A percentile compares a stretch with the other conserved stretches of the same genome.
Evolutionary conservation across 2,329 filamentous ascomycete genomes (phyloP).

Genomic region (Curvularia lunata): DNA sequence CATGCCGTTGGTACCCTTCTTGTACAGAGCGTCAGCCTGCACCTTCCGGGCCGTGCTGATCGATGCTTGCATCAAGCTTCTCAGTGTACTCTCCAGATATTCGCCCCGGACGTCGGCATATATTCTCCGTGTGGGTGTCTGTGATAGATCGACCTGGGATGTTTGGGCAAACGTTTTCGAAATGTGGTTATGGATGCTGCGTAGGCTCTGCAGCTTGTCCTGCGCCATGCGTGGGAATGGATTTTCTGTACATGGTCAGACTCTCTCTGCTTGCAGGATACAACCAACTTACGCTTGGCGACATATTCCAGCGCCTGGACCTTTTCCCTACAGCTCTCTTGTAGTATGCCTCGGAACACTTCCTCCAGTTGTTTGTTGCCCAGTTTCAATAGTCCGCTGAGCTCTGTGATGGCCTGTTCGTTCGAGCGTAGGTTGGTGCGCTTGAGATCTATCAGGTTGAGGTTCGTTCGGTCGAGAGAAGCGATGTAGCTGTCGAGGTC

Average conservation of each 20-base stretch:
- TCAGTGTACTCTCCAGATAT: constrained; percentile 81
- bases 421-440: constrained; percentile 91
- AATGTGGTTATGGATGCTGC: constrained; percentile 81
- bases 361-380: constrained; percentile 85
- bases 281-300: constrained; percentile 72
- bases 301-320: constrained; percentile 92
- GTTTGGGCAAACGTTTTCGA: constrained; percentile 61
- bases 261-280: neutral
- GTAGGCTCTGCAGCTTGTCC: constrained; percentile 76
- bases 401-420: constrained; percentile 83
- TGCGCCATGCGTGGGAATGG: constrained; percentile 82
- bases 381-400: constrained; percentile 76
- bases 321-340: constrained; percentile 73
- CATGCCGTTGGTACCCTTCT: constrained; percentile 87
- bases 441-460: constrained; percentile 82
- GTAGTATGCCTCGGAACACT: constrained; percentile 79
- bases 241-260: constrained; percentile 53
- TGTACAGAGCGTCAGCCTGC: constrained; percentile 79
- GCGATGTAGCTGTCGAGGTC: constrained; percentile 85
- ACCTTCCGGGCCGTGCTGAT: constrained; percentile 77
- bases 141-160: constrained; percentile 56
- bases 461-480: constrained; percentile 86
- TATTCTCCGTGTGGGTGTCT: constrained; percentile 76
- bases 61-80: constrained; percentile 86
- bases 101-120: constrained; percentile 87